Percentiles rank a stretch among this genome's conserved stretches.
Conservation (phyloP, 805 yeast species). For the Saccharomycopsis sp. region DNA sequence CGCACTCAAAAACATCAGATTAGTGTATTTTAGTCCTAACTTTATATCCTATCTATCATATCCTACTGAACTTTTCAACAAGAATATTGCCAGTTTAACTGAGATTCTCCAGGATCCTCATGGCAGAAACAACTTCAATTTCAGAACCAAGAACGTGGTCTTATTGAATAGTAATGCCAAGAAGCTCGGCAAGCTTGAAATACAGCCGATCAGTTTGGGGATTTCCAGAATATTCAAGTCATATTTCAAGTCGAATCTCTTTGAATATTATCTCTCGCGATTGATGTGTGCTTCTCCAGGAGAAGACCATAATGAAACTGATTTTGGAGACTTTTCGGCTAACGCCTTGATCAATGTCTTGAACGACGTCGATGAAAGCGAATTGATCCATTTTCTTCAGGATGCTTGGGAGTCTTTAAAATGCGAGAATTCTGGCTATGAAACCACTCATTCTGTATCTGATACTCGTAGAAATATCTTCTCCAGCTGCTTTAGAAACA, state of each 20-base stretch:
- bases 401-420: slow-evolving; percentile 23
- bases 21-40: slow-evolving; percentile 28
- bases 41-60: slow-evolving; percentile 16
- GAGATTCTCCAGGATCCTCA: slow-evolving; percentile 1
- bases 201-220: slow-evolving; percentile 31
- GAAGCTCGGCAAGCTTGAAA: slow-evolving; percentile 20
- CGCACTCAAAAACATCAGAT: slow-evolving; percentile 25
- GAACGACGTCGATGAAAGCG: slow-evolving; percentile 22
- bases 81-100: slow-evolving; percentile 17
- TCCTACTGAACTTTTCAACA: slow-evolving; percentile 16
- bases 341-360: slow-evolving; percentile 6
- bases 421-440: slow-evolving; percentile 15
- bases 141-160: slow-evolving; percentile 12
- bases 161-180: slow-evolving; percentile 15
- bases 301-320: not conserved
- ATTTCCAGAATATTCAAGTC: slow-evolving; percentile 30
- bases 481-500: slow-evolving; percentile 16
- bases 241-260: slow-evolving; percentile 22
- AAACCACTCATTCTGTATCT: not conserved
- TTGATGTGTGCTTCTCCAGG: slow-evolving; percentile 3
- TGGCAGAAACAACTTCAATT: slow-evolving; percentile 1
- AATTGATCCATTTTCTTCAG: slow-evolving; percentile 24
- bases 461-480: slow-evolving; percentile 10
- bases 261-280: slow-evolving; percentile 21
- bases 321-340: slow-evolving; percentile 4